A percentile compares a stretch with the other conserved stretches of the same genome.
Conservation (phyloP, 352 stramenopile genomes). For the Globisporangium spiculum region DNA sequence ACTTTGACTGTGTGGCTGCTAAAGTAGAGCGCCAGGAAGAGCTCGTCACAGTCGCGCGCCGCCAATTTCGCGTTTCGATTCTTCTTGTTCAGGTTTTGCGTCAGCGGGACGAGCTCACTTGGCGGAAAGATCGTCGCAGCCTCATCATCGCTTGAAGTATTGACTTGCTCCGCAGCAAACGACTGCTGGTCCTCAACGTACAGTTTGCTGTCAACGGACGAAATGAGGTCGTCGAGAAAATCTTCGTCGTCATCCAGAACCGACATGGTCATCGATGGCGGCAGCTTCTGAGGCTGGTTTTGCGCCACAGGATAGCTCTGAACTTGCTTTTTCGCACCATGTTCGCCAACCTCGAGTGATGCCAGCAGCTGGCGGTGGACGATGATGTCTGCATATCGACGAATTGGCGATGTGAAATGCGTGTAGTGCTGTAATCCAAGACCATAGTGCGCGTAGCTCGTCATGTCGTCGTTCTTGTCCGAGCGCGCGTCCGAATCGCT, state of each 20-base stretch:
- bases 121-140: conserved; percentile 37
- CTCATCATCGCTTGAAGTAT: conserved; percentile 13
- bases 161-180: not conserved
- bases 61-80: conserved; percentile 89
- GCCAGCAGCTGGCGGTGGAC: conserved; percentile 89
- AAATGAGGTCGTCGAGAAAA: conserved; percentile 65
- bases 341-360: conserved; percentile 27
- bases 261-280: conserved; percentile 46
- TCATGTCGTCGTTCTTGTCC: conserved; percentile 39
- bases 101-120: conserved; percentile 72
- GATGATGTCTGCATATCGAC: conserved; percentile 89
- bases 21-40: conserved; percentile 94
- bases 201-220: conserved; percentile 59
- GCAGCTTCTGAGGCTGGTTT: conserved; percentile 23
- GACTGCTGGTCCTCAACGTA: conserved; percentile 18
- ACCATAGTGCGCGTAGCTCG: conserved; percentile 83
- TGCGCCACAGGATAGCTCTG: not conserved
- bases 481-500: conserved; percentile 47
- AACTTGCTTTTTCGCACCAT: not conserved
- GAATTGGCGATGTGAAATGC: conserved; percentile 91
- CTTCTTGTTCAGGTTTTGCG: conserved; percentile 88
- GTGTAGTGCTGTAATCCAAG: conserved; percentile 89
- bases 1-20: conserved; percentile 82
- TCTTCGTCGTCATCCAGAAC: conserved; percentile 61
- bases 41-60: conserved; percentile 83